Evolutionary conservation across 2,329 filamentous ascomycete species (phyloP), one percentile per base, ranked within the genome.

Genomic region (Fusarium sp.): DNA sequence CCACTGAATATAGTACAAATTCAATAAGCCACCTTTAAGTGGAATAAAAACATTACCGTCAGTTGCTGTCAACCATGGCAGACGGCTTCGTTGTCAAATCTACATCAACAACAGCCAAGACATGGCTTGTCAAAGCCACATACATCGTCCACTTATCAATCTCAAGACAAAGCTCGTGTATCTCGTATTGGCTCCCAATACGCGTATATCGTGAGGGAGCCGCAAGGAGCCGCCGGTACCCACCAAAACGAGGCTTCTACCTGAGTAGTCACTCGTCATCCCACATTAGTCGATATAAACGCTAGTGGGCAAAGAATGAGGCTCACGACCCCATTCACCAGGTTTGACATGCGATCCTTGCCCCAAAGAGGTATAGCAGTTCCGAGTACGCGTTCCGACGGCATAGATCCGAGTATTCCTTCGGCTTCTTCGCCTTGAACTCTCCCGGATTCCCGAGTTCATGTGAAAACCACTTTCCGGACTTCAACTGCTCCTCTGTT

Each of bases 381-480:
- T 47, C 47, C 70, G 71, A 74, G 59, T 54, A 72, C 70, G 70
- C 71, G 71, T 44, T 62, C 62, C 65, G 59, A 56, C 32, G 14
- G 3, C 4, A 15, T 22, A 20, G 56, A 56, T 65, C 49, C 71
- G 71, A 70, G 71, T 65, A 62, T 64, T 74, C 64, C 55, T 47
- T 72, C 67, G 65, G 51, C 26, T 59, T 57, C 48, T 41, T 52
- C 51, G 44, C 24, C 48, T 62, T 62, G 45, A 14, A 37, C 41
- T 58, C 17, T 37, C 56, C 47, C 43, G 24, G 39, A 22, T 33
- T 35, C 56, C 47, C 43, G 24, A 44, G 26, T 33, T 15, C 65
- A 43, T 57, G 65, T 49, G 35, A 55, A 53, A 53, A 67, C 32
- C 49, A 52, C 35, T 24, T 40, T 57, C 40, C 45, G 47, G 48